phyloP scores from a whole-genome alignment of 1,284 basidiomycete genomes.

The Inonotus obliquus region DNA sequence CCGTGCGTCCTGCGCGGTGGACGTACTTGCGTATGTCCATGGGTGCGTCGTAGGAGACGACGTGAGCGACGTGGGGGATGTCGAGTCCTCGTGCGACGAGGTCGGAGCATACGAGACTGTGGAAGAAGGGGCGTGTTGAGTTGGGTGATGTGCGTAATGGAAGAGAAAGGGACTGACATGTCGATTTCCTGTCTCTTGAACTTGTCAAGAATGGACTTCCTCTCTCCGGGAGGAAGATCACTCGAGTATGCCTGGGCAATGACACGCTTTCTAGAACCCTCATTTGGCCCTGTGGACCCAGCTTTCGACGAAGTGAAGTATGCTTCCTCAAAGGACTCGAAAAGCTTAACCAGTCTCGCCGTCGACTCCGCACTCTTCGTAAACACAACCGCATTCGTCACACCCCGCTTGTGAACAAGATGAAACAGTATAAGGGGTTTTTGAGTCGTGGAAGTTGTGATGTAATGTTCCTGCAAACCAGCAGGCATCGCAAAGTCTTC shows the following conservation, averaged over 20 bases:
- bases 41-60: slow-evolving; percentile 92
- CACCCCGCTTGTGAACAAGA: slow-evolving; percentile 60
- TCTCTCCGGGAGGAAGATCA: slow-evolving; percentile 72
- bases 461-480: slow-evolving; percentile 82
- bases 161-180: slow-evolving; percentile 52
- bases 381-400: slow-evolving; percentile 83
- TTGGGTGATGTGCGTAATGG: not conserved
- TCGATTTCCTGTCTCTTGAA: slow-evolving; percentile 83
- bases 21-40: slow-evolving; percentile 98
- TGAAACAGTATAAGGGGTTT: slow-evolving; percentile 92
- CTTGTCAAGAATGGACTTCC: slow-evolving; percentile 72
- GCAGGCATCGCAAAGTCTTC: slow-evolving; percentile 83
- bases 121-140: not conserved
- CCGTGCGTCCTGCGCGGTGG: slow-evolving; percentile 93
- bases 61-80: slow-evolving; percentile 86
- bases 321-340: slow-evolving; percentile 77
- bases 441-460: slow-evolving; percentile 72
- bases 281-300: slow-evolving; percentile 15
- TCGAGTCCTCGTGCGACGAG: slow-evolving; percentile 97
- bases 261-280: slow-evolving; percentile 29
- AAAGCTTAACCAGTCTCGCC: slow-evolving; percentile 73
- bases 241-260: slow-evolving; percentile 78
- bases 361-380: slow-evolving; percentile 95
- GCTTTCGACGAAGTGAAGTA: slow-evolving; percentile 23
- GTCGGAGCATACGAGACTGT: slow-evolving; percentile 90